Percentiles rank a stretch among this genome's conserved stretches.
phyloP scores from a whole-genome alignment of 108 stramenopile species.

The Craspedostauros australis region DNA sequence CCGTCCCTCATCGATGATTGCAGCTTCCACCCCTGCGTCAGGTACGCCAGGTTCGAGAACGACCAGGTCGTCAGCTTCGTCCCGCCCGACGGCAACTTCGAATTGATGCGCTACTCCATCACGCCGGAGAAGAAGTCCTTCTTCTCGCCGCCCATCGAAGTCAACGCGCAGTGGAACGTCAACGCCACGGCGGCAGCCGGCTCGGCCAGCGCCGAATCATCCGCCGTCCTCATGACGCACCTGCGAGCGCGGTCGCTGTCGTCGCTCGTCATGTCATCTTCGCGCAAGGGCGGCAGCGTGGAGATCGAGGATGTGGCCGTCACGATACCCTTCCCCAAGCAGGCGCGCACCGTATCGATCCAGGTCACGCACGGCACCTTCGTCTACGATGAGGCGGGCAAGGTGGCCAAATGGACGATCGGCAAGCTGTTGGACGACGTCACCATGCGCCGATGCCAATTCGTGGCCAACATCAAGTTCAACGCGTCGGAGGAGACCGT shows the following conservation, averaged over 20 bases:
- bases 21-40: constrained; percentile 97
- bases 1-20: constrained; percentile 92
- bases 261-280: constrained; percentile 50
- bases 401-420: constrained; percentile 91
- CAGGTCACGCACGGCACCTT: constrained; percentile 67
- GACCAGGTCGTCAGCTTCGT: constrained; percentile 95
- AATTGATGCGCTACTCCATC: constrained; percentile 94
- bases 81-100: constrained; percentile 97
- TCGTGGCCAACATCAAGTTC: constrained; percentile 14
- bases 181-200: constrained; percentile 8
- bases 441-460: constrained; percentile 16
- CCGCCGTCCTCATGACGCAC: constrained; percentile 47
- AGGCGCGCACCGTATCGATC: constrained; percentile 79
- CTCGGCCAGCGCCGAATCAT: constrained; percentile 1
- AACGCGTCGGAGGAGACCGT: constrained; percentile 1
- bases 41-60: constrained; percentile 87
- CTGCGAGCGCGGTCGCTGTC: constrained; percentile 59
- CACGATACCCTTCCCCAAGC: constrained; percentile 92
- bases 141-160: constrained; percentile 76
- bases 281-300: constrained; percentile 49
- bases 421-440: constrained; percentile 74
- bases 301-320: constrained; percentile 93
- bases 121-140: constrained; percentile 21
- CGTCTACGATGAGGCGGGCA: constrained; percentile 93
- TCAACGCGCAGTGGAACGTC: constrained; percentile 67